phyloP scores from a whole-genome alignment of 305 asterid species.

The Solanum chacoense region DNA sequence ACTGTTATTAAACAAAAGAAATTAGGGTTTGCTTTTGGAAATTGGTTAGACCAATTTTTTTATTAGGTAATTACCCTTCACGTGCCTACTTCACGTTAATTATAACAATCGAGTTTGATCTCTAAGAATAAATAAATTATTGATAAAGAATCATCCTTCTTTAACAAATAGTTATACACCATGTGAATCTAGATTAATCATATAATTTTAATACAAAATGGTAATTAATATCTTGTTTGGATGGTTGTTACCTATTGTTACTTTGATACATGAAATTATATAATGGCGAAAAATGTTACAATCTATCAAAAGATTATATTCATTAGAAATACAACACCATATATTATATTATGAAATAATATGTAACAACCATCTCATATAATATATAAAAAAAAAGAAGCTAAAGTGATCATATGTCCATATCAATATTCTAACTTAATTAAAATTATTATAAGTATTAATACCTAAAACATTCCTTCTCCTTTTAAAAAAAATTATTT shows the following conservation, averaged over 20 bases:
- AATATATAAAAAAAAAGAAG: too few species aligned
- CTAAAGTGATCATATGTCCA: not conserved
- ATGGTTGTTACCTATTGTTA: not conserved
- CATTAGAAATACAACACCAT: not conserved
- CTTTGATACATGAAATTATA: not conserved
- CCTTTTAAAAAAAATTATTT: not conserved
- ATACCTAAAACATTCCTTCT: not conserved
- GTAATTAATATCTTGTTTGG: not conserved
- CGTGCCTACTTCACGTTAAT: not conserved
- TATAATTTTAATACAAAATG: not conserved
- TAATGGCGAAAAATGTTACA: not conserved
- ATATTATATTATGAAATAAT: not conserved
- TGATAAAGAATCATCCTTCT: not conserved
- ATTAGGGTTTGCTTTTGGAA: not conserved
- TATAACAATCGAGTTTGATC: not conserved
- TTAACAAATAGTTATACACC: not conserved
- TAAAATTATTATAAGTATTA: not conserved
- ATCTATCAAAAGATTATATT: not conserved
- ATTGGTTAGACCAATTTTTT: not conserved
- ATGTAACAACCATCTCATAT: not conserved
- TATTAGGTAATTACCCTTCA: not conserved
- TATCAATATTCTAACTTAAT: not conserved
- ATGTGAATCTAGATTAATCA: not conserved
- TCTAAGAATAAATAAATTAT: not conserved
- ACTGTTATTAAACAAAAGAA: not conserved